Evolutionary conservation across 768 basidiomycete species (phyloP), one percentile per base, ranked within the genome.

Genomic region (Boletus bicolor): DNA sequence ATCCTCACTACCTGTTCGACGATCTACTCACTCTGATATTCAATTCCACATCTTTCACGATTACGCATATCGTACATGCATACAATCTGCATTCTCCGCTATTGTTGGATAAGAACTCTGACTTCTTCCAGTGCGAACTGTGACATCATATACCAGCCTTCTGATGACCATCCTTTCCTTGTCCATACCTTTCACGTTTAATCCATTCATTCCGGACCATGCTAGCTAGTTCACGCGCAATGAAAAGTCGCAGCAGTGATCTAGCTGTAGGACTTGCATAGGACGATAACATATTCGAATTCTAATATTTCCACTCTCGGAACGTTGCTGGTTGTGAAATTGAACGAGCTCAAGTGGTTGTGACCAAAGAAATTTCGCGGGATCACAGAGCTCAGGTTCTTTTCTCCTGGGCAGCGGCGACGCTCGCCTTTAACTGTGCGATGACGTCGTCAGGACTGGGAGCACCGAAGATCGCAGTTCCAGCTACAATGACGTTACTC

Each of bases 401-500:
- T 60, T 73, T 81, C 19, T 78, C 81, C 67, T 88, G 88, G 15
- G 86, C 91, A 21, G 79, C 72, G 59, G 85, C 79, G 35, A 96
- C 86, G 21, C 80, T 79, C 36, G 80, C 75, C 72, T 90, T 93
- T 38, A 98, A 74, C 8, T 77, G 68, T 42, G 79, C 64, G 49
- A 98, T 97, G 46, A 95, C 91, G 38, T 82, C 73, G 43, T 85
- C 85, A 0, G 97, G 90, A 64, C 86, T 78, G n/a, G 80, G 66
- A 2, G 93, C 86, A 41, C 81, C 83, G 67, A 98, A 98, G 57
- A 99, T 89, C 7, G 96, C 94, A 7, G 95, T 98, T 12, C 97
- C 97, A 12, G 97, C 95, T 30, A 99, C 97, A 51, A 98, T 93
- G 61, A 99, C 94, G 66, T 99, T 99, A 73, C 93, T 94, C 21